These are phyloP conservation scores for Daldinia eschscholtzii DNA, from an alignment of 2,329 filamentous ascomycete species.

Conservation along the genomic window DNA sequence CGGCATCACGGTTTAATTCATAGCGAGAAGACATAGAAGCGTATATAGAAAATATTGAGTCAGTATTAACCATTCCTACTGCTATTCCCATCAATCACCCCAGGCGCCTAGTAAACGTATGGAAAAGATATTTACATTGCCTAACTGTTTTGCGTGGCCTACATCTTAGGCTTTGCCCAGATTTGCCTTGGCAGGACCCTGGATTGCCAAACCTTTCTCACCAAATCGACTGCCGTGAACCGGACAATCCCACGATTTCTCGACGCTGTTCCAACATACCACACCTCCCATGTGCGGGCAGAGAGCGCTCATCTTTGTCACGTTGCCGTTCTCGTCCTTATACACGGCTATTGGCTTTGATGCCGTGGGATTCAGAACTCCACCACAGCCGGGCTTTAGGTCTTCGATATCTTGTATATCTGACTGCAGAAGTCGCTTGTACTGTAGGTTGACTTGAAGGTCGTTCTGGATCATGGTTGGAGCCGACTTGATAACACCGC, in stretches of 20 bases:
- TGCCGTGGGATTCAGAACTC: constrained; percentile 63
- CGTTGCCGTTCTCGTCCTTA: constrained; percentile 65
- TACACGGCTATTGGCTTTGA: constrained; percentile 66
- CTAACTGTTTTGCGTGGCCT: neutral
- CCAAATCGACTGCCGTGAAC: constrained; percentile 59
- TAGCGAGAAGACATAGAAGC: neutral
- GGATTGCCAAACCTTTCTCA: constrained; percentile 53
- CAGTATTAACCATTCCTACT: neutral
- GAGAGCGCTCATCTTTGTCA: constrained; percentile 64
- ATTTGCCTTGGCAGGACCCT: constrained; percentile 52
- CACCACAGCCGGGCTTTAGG: constrained; percentile 62
- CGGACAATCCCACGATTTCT: constrained; percentile 69
- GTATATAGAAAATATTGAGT: constrained; percentile 1
- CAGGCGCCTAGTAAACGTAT: neutral
- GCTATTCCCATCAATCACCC: too few relatives aligned
- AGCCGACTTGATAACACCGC: constrained; percentile 59
- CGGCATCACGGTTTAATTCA: neutral
- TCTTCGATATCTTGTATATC: constrained; percentile 66
- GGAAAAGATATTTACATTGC: neutral
- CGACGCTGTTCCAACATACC: constrained; percentile 66
- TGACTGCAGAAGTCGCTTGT: constrained; percentile 65
- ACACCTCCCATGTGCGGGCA: constrained; percentile 69
- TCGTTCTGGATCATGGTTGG: constrained; percentile 64
- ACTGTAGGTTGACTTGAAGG: constrained; percentile 67
- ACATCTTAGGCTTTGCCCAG: constrained; percentile 14